These are phyloP conservation scores for Plasmodium reichenowi DNA, from an alignment of 169 alveolate species.

Conservation along the genomic window DNA sequence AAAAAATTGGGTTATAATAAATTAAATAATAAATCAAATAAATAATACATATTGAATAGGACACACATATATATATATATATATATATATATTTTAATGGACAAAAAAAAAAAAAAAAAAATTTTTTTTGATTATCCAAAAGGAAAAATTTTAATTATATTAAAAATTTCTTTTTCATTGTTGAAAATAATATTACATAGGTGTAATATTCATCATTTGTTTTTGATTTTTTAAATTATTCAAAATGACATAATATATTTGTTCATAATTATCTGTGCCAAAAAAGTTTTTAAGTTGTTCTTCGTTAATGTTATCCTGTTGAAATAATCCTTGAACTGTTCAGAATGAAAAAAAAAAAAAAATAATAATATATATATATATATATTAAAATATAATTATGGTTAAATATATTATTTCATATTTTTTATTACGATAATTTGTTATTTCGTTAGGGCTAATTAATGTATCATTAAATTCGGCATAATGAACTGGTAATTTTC, in stretches of 20 bases:
- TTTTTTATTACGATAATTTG: slow-evolving; percentile 57
- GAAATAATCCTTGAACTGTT: slow-evolving; percentile 43
- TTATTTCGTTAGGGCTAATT: slow-evolving; percentile 64
- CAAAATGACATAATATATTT: slow-evolving; percentile 62
- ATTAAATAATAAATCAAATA: too few species aligned
- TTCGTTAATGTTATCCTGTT: slow-evolving; percentile 34
- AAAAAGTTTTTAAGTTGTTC: slow-evolving; percentile 44
- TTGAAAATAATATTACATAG: neutral
- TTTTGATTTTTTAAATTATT: slow-evolving; percentile 41
- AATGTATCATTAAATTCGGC: slow-evolving; percentile 45
- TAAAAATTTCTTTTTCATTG: too few species aligned
- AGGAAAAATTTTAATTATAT: too few species aligned
- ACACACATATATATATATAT: too few species aligned
- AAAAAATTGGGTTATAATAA: too few species aligned
- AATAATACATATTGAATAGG: too few species aligned
- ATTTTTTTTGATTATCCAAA: too few species aligned
- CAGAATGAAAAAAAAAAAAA: neutral
- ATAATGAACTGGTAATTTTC: slow-evolving; percentile 24
- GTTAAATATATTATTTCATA: neutral
- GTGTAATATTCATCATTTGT: slow-evolving; percentile 10
- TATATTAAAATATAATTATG: neutral
- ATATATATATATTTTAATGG: too few species aligned
- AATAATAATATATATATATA: neutral
- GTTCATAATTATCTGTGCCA: slow-evolving; percentile 53
- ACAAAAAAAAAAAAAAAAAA: too few species aligned